Evolutionary conservation across 129 eudicot genomes (phyloP).

Genomic region (Artemisia annua): DNA sequence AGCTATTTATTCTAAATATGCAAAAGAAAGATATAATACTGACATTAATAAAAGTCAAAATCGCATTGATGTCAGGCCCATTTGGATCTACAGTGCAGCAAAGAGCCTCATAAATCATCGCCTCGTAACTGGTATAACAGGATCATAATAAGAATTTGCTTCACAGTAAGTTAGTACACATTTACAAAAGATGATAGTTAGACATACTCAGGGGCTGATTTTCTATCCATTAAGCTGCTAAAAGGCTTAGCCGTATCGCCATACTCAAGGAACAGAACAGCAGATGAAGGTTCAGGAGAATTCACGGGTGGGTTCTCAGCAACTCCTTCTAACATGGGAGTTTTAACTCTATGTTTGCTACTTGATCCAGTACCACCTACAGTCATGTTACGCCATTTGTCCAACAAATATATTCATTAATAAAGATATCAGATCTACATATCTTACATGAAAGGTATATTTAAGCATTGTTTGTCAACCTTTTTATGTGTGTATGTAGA

Average conservation of each 20-base stretch:
- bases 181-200: constrained; percentile 4
- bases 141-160: no score
- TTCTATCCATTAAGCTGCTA: neutral
- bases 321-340: constrained; percentile 9
- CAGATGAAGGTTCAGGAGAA: no score
- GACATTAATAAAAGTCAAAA: constrained; percentile 50
- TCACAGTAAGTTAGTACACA: no score
- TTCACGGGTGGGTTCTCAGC: neutral
- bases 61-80: constrained; percentile 36
- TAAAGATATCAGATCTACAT: neutral
- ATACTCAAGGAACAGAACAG: no score
- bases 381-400: constrained; percentile 44
- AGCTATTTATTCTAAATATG: neutral
- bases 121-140: neutral
- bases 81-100: constrained; percentile 33
- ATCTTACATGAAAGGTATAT: neutral
- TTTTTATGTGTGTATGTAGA: no score
- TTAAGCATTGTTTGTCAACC: no score
- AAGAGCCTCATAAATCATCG: neutral
- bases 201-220: constrained; percentile 21
- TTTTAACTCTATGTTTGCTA: neutral
- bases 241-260: no score
- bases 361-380: no score
- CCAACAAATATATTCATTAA: constrained; percentile 19
- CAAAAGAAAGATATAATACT: neutral